Conservation (phyloP, 1,139 yeast genomes). For the Wickerhamiella pararugosa region DNA sequence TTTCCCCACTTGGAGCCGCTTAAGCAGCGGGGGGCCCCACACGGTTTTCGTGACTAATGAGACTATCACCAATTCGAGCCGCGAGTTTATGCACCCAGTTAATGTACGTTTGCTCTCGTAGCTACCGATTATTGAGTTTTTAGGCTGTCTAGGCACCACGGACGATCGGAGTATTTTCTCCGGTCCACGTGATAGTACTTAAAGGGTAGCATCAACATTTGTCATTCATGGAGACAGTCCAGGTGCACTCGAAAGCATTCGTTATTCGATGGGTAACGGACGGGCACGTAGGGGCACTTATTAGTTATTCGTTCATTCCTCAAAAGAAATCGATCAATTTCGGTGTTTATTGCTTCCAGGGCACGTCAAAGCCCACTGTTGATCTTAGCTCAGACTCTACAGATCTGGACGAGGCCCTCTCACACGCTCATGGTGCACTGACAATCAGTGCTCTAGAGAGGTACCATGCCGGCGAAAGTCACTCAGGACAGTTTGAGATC, state of each 20-base stretch:
- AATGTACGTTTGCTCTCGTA: too few species aligned
- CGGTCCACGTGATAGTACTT: too few species aligned
- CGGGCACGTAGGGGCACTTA: constrained; percentile 48
- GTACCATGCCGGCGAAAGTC: constrained; percentile 23
- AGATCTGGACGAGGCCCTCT: constrained; percentile 42
- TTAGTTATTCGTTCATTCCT: constrained; percentile 76
- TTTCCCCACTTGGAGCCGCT: too few species aligned
- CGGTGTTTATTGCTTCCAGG: constrained; percentile 25
- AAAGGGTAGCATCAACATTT: too few species aligned
- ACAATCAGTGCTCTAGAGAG: constrained; percentile 17
- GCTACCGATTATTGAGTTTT: too few species aligned
- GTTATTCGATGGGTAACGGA: constrained; percentile 77
- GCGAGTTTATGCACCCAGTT: too few species aligned
- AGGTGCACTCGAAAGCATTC: constrained; percentile 77
- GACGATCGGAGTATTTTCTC: too few species aligned
- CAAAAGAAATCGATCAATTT: constrained; percentile 55
- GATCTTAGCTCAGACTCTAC: constrained; percentile 2
- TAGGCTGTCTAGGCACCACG: too few species aligned
- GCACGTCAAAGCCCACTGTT: constrained; percentile 7
- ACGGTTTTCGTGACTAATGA: too few species aligned
- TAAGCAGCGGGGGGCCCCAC: too few species aligned
- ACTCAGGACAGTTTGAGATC: constrained; percentile 46
- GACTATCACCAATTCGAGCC: too few species aligned
- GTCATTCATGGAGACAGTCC: constrained; percentile 44
- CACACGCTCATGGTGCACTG: neutral